phyloP scores from a whole-genome alignment of 148 eudicot genomes.

The Rhododendron kiyosumense region DNA sequence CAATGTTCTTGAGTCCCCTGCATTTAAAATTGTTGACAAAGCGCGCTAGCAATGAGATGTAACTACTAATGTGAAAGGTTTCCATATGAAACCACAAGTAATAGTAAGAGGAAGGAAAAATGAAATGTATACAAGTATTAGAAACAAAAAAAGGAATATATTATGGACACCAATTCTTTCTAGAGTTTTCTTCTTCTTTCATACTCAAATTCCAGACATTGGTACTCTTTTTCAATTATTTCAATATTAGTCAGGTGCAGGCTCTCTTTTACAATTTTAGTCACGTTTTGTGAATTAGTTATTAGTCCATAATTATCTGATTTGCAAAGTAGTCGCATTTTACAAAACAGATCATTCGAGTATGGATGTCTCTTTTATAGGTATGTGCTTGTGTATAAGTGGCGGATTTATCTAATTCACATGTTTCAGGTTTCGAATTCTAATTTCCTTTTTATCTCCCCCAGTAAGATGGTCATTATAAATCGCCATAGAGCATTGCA shows the following conservation, averaged over 20 bases:
- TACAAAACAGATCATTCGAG: background rate
- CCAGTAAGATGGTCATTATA: background rate
- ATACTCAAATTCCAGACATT: background rate
- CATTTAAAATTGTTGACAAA: conserved; percentile 14
- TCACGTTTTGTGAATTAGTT: too few relatives aligned
- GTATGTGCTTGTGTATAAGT: background rate
- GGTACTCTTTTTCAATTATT: background rate
- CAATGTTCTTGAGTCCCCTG: conserved; percentile 86
- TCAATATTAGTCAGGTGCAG: too few relatives aligned
- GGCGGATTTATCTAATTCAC: background rate
- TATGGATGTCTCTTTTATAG: background rate
- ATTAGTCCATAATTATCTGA: background rate
- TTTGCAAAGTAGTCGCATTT: background rate
- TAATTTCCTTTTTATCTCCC: background rate
- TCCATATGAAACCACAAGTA: background rate
- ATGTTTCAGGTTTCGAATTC: background rate
- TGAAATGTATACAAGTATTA: background rate
- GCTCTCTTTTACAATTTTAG: too few relatives aligned
- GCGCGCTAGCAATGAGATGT: background rate
- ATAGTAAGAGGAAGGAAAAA: background rate
- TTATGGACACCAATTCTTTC: background rate
- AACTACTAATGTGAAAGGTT: background rate
- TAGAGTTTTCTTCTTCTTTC: background rate
- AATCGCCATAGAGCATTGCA: background rate
- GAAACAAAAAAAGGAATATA: background rate